Percentiles rank a stretch among this genome's conserved stretches.
Conservation (phyloP, 1,284 basidiomycete genomes). For the Melampsora americana region DNA sequence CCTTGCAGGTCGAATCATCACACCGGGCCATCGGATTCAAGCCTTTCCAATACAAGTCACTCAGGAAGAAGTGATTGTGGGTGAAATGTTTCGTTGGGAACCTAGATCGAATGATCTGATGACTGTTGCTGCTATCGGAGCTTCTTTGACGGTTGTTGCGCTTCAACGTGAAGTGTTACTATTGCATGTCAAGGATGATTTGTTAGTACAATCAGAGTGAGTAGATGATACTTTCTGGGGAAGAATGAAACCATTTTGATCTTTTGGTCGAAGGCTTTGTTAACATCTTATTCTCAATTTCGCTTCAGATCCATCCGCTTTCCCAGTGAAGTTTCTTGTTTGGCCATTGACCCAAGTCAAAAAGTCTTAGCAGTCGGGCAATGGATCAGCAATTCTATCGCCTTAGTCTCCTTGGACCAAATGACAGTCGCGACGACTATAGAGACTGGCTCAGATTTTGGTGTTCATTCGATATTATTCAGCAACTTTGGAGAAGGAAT, state of each 20-base stretch:
- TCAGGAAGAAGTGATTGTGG: constrained; percentile 15
- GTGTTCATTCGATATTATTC: constrained; percentile 23
- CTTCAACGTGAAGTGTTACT: constrained; percentile 15
- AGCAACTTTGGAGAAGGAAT: neutral
- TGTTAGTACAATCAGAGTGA: constrained; percentile 18
- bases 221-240: neutral
- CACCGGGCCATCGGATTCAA: neutral
- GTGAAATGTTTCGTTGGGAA: constrained; percentile 18
- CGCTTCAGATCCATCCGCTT: constrained; percentile 13
- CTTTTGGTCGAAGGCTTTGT: neutral
- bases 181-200: constrained; percentile 7
- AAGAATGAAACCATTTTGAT: neutral
- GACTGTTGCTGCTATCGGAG: neutral
- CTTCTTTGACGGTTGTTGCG: constrained; percentile 1
- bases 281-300: neutral
- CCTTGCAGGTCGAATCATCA: constrained; percentile 11
- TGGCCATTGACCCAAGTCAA: constrained; percentile 26
- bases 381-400: constrained; percentile 32
- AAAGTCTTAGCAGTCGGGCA: constrained; percentile 18
- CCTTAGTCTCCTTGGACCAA: constrained; percentile 9
- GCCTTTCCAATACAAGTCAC: constrained; percentile 30
- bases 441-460: constrained; percentile 18
- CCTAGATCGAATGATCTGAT: neutral
- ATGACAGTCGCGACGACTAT: neutral
- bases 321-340: constrained; percentile 21